Evolutionary conservation across 108 stramenopile species (phyloP).

Genomic region (Cylindrotheca closterium): DNA sequence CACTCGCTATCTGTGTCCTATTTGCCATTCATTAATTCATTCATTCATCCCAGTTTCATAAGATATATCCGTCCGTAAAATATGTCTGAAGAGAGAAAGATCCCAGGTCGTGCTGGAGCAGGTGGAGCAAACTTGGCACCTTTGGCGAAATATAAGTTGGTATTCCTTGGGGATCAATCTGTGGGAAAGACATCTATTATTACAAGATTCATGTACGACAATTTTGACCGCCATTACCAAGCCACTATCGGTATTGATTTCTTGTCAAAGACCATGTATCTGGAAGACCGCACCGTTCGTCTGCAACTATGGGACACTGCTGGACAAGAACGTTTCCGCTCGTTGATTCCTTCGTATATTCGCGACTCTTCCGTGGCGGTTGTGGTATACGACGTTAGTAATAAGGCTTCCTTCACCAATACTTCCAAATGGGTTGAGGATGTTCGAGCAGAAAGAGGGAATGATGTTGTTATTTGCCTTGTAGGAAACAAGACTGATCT

Average conservation of each 20-base stretch:
- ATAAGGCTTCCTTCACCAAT: conserved; percentile 94
- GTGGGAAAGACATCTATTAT: conserved; percentile 99
- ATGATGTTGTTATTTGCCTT: conserved; percentile 97
- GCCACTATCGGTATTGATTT: conserved; percentile 99
- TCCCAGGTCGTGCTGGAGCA: conserved; percentile 23
- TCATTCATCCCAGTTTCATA: no score
- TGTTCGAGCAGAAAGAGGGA: conserved; percentile 95
- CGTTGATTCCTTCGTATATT: conserved; percentile 97
- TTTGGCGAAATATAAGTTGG: conserved; percentile 97
- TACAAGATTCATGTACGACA: conserved; percentile 96
- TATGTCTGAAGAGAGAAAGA: conserved; percentile 5
- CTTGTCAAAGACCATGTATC: conserved; percentile 97
- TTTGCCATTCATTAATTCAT: no score
- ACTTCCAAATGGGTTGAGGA: conserved; percentile 99
- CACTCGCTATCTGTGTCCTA: no score
- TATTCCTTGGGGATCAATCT: conserved; percentile 97
- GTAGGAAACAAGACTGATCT: conserved; percentile 99
- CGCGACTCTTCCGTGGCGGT: conserved; percentile 98
- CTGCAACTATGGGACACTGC: conserved; percentile 99
- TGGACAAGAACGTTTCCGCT: conserved; percentile 95
- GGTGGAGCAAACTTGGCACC: conserved; percentile 70
- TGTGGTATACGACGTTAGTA: conserved; percentile 98
- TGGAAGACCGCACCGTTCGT: conserved; percentile 98
- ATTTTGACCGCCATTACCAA: conserved; percentile 97
- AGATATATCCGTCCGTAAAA: no score